A percentile compares a stretch with the other conserved stretches of the same genome.
phyloP scores from a whole-genome alignment of 352 stramenopile genomes.

The Phytophthora tentaculata region DNA sequence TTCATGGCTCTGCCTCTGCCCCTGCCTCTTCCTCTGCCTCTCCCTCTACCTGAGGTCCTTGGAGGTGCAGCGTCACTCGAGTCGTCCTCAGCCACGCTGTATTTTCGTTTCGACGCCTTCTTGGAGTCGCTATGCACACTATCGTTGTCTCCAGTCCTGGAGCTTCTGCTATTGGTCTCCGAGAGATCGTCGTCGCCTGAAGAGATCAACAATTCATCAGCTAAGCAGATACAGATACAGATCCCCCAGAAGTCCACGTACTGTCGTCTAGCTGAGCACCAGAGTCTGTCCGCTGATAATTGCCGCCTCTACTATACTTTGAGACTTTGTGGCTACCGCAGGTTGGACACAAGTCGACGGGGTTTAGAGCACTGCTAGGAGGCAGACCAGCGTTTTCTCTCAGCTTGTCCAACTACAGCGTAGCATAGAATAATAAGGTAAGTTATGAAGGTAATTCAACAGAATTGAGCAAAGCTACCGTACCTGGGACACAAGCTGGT shows the following conservation, averaged over 20 bases:
- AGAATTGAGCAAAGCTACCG: too few species aligned
- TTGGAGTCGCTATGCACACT: slow-evolving; percentile 34
- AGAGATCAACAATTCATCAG: slow-evolving; percentile 13
- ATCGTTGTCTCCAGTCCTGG: slow-evolving; percentile 33
- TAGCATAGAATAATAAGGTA: too few species aligned
- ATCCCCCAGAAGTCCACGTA: slow-evolving; percentile 24
- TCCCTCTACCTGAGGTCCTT: slow-evolving; percentile 26
- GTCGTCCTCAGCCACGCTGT: slow-evolving; percentile 53
- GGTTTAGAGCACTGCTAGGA: slow-evolving; percentile 10
- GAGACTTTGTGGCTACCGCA: slow-evolving; percentile 33
- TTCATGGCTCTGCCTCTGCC: slow-evolving; percentile 32
- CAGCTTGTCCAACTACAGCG: slow-evolving; percentile 71
- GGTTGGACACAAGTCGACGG: slow-evolving; percentile 37
- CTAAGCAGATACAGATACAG: slow-evolving; percentile 2
- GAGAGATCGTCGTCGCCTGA: slow-evolving; percentile 33
- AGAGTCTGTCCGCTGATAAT: slow-evolving; percentile 34
- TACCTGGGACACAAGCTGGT: slow-evolving; percentile 80
- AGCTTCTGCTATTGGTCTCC: slow-evolving; percentile 38
- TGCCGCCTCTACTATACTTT: slow-evolving; percentile 23
- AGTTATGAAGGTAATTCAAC: too few species aligned
- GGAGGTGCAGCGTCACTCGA: slow-evolving; percentile 50
- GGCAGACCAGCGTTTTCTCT: slow-evolving; percentile 44
- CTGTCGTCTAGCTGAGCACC: slow-evolving; percentile 39
- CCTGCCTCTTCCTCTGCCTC: slow-evolving; percentile 1
- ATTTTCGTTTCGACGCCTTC: slow-evolving; percentile 25